phyloP scores from a whole-genome alignment of 225 moss, liverwort and hornwort genomes.

The Polytrichum formosum region DNA sequence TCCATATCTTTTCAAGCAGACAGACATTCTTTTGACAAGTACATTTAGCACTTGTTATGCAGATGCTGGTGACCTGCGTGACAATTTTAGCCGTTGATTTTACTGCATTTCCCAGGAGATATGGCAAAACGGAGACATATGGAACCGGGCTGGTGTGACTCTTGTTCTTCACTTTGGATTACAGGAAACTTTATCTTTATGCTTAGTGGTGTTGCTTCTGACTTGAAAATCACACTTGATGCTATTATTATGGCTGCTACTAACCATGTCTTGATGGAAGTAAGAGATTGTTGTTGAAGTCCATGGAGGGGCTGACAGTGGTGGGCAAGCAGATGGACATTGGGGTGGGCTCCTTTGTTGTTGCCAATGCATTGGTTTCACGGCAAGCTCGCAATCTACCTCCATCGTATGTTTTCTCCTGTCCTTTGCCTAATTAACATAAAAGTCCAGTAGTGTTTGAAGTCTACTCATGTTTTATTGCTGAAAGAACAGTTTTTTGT shows the following conservation, averaged over 20 bases:
- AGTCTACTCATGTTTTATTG: too few species aligned
- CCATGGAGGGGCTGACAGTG: slow-evolving; percentile 24
- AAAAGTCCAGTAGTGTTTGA: too few species aligned
- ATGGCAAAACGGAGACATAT: slow-evolving; percentile 90
- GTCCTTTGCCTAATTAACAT: too few species aligned
- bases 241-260: background rate
- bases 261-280: background rate
- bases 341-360: slow-evolving; percentile 95
- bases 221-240: background rate
- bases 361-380: slow-evolving; percentile 90
- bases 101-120: slow-evolving; percentile 83
- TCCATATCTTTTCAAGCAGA: too few species aligned
- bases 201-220: background rate
- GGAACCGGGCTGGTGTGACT: slow-evolving; percentile 80
- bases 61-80: slow-evolving; percentile 94
- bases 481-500: too few species aligned
- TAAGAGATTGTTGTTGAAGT: slow-evolving; percentile 10
- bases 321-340: slow-evolving; percentile 45
- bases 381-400: slow-evolving; percentile 80
- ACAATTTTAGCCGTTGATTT: slow-evolving; percentile 92
- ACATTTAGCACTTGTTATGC: slow-evolving; percentile 14
- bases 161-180: background rate
- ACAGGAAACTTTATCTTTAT: background rate
- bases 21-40: too few species aligned
- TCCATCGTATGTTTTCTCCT: slow-evolving; percentile 54